Conservation (phyloP, 495 filamentous ascomycete genomes). For the Stereocaulon alpinum region DNA sequence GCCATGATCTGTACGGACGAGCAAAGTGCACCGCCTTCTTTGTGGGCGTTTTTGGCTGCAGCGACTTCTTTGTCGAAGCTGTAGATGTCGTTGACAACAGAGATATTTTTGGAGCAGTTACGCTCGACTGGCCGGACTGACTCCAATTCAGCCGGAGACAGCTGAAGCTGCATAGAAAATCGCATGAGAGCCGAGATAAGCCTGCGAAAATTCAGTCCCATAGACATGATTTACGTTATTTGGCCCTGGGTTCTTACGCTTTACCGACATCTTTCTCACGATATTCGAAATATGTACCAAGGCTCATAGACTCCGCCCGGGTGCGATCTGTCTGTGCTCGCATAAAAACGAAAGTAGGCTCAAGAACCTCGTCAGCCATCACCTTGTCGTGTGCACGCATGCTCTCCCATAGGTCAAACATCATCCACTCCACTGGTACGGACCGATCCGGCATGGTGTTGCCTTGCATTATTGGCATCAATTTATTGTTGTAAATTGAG, state of each 20-base stretch:
- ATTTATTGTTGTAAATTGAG: slow-evolving; percentile 26
- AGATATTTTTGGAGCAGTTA: slow-evolving; percentile 30
- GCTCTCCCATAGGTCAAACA: slow-evolving; percentile 31
- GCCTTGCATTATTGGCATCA: slow-evolving; percentile 29
- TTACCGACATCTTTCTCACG: not conserved
- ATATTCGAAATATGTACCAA: slow-evolving; percentile 1
- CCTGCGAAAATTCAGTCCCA: slow-evolving; percentile 13
- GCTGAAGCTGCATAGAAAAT: slow-evolving; percentile 28
- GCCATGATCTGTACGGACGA: slow-evolving; percentile 25
- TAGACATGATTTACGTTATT: not conserved
- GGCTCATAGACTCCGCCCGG: slow-evolving; percentile 2
- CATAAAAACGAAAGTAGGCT: slow-evolving; percentile 32
- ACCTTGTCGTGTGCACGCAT: slow-evolving; percentile 27
- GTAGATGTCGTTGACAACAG: slow-evolving; percentile 35
- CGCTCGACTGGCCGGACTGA: slow-evolving; percentile 21
- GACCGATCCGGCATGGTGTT: slow-evolving; percentile 7
- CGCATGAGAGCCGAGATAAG: slow-evolving; percentile 32
- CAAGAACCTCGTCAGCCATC: slow-evolving; percentile 29
- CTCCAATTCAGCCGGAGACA: slow-evolving; percentile 20
- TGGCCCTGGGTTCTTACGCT: not conserved
- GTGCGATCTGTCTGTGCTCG: slow-evolving; percentile 26
- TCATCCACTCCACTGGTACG: slow-evolving; percentile 29
- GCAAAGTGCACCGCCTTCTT: slow-evolving; percentile 28
- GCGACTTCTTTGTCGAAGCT: slow-evolving; percentile 32
- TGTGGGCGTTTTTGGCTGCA: slow-evolving; percentile 19